Base-by-base conservation (phyloP, 2,329 filamentous ascomycete genomes). In the Cladosporium sp. region DNA sequence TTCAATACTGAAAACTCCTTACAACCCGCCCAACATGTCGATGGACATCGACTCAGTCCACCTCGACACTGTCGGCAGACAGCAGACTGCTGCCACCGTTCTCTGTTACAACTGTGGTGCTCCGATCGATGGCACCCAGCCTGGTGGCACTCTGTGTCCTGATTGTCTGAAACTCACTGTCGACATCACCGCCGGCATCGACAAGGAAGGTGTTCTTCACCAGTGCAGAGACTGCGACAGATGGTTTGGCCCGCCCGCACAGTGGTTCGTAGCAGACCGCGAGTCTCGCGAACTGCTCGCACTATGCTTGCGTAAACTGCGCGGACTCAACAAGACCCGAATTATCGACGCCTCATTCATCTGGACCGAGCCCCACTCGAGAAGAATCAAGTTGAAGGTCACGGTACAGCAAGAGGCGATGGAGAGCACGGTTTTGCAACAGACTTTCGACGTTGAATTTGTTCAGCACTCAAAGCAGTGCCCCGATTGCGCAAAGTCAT, bases 101-200 rank as follows among this genome's bases (percentile, higher is more conserved):
- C 86, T 99, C 52, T 99, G 93, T 73, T 96, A 89, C 76, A 96
- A 97, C 78, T 99, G 93, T 71, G 93, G 92, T 66, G 90, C 89
- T 54, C 86, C 92, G 34, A 96, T 99, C 64, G 91, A 96, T 71
- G 93, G 93, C 70, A 96, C 90, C 15, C 83, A 84, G 12, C 79
- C 88, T 20, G 85, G 87, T 47, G 90, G 90, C 55, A 91, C 93
- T 36, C 84, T 96, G 51, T 99, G 93, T 75, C 89, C 89, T 70
- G 92, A 97, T 76, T 97, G 93, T 71, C 84, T 97, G 67, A 96
- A 95, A 70, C 82, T 95, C 61, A 95, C 90, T 43, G 83, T 95
- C 71, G 93, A 99, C 72, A 92, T 96, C 60, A 95, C 91, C 20
- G 78, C 86, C 66, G 90, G 89, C 54, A 91, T 97, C 57, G 92